Conservation (phyloP, 495 filamentous ascomycete genomes). For the Neurospora africana region DNA sequence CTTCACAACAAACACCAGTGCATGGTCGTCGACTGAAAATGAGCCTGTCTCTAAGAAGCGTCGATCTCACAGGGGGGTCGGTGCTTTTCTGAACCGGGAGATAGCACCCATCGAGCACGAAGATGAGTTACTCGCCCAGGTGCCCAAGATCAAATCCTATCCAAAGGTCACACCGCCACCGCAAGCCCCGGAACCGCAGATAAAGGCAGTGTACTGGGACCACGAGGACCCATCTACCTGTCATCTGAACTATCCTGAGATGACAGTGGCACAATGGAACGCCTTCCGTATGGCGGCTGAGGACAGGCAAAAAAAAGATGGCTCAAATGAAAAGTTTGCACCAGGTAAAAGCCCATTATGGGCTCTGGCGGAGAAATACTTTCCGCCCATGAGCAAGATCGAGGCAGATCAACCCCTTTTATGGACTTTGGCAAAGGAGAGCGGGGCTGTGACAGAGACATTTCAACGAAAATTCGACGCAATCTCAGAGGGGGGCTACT, state of each 20-base stretch:
- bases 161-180: constrained; percentile 39
- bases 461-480: neutral
- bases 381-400: constrained; percentile 23
- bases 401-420: neutral
- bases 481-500: neutral
- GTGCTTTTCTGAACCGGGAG: neutral
- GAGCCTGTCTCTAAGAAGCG: constrained; percentile 36
- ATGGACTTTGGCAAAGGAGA: neutral
- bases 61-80: constrained; percentile 26
- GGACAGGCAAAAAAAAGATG: constrained; percentile 34
- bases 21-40: constrained; percentile 11
- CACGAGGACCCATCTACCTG: constrained; percentile 35
- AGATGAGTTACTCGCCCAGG: constrained; percentile 24
- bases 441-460: neutral
- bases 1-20: constrained; percentile 27
- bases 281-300: constrained; percentile 32
- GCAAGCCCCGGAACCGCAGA: constrained; percentile 10
- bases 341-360: constrained; percentile 33
- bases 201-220: constrained; percentile 39
- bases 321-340: constrained; percentile 34
- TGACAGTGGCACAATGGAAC: constrained; percentile 39
- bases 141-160: constrained; percentile 24
- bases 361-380: constrained; percentile 38
- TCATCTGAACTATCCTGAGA: constrained; percentile 44
- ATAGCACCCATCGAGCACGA: constrained; percentile 15